These are phyloP conservation scores for Linnemannia hyalina DNA, from an alignment of 192 early-diverging fungal genomes.

Conservation along the genomic window DNA sequence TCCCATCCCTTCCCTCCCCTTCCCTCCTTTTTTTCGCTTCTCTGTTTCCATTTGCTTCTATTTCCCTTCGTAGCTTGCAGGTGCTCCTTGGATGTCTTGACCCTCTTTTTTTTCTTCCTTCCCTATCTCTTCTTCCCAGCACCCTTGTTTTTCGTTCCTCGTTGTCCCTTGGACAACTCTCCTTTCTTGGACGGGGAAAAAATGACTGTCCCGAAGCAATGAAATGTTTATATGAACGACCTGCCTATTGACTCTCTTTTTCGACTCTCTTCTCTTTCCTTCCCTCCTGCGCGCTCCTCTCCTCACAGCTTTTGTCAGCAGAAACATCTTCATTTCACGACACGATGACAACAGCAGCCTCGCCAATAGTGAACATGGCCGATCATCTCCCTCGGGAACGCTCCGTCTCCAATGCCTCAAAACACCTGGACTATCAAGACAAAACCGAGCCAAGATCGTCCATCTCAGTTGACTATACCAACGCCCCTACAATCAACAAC, in stretches of 20 bases:
- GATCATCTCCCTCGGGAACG: slow-evolving; percentile 27
- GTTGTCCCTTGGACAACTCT: neutral
- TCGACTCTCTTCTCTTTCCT: neutral
- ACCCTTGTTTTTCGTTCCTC: neutral
- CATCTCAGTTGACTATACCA: slow-evolving; percentile 30
- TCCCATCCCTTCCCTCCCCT: neutral
- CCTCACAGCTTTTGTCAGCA: neutral
- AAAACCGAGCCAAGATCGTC: slow-evolving; percentile 37
- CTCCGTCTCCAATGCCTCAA: slow-evolving; percentile 36
- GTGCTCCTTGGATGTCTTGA: neutral
- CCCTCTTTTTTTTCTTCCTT: neutral
- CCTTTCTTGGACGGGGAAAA: neutral
- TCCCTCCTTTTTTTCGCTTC: neutral
- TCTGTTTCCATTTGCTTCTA: neutral
- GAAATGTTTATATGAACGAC: neutral
- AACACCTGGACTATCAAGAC: slow-evolving; percentile 39
- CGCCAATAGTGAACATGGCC: slow-evolving; percentile 15
- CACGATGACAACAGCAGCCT: slow-evolving; percentile 41
- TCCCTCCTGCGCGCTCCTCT: neutral
- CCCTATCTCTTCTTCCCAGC: neutral
- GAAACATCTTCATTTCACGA: neutral
- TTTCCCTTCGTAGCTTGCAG: neutral
- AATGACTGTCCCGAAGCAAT: neutral
- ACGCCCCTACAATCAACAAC: neutral
- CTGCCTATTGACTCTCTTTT: neutral